These are phyloP conservation scores for Chaetoceros tenuissimus DNA, from an alignment of 108 stramenopile genomes.

Conservation along the genomic window DNA sequence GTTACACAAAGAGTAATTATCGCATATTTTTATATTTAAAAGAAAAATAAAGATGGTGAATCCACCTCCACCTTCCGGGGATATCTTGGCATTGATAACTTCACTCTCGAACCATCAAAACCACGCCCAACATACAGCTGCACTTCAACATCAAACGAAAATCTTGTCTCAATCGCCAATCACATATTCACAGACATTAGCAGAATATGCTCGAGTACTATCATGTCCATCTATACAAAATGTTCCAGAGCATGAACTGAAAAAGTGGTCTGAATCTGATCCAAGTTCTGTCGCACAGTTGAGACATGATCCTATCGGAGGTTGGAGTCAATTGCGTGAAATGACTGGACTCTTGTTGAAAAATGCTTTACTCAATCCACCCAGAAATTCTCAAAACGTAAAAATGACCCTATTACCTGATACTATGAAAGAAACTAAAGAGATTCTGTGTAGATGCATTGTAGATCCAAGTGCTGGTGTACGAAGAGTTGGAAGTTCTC, in stretches of 20 bases:
- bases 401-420: slow-evolving; percentile 13
- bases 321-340: slow-evolving; percentile 78
- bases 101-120: not conserved
- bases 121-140: not conserved
- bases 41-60: slow-evolving; percentile 17
- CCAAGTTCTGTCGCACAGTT: slow-evolving; percentile 17
- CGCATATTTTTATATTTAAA: too few species aligned
- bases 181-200: not conserved
- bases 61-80: slow-evolving; percentile 2
- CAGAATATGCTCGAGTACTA: slow-evolving; percentile 10
- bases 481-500: slow-evolving; percentile 19
- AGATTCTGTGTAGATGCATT: slow-evolving; percentile 32
- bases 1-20: too few species aligned
- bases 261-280: slow-evolving; percentile 46
- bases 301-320: slow-evolving; percentile 14
- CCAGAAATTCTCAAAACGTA: slow-evolving; percentile 8
- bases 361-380: slow-evolving; percentile 66
- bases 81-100: not conserved
- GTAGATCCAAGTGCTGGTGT: slow-evolving; percentile 22
- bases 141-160: not conserved
- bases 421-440: slow-evolving; percentile 22
- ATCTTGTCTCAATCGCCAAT: not conserved
- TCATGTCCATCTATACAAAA: slow-evolving; percentile 6
- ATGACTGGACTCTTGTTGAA: slow-evolving; percentile 86
- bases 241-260: slow-evolving; percentile 18